Percentiles rank a stretch among this genome's conserved stretches.
Conservation (phyloP, 225 moss, liverwort and hornwort species). For the Bryum argenteum region DNA sequence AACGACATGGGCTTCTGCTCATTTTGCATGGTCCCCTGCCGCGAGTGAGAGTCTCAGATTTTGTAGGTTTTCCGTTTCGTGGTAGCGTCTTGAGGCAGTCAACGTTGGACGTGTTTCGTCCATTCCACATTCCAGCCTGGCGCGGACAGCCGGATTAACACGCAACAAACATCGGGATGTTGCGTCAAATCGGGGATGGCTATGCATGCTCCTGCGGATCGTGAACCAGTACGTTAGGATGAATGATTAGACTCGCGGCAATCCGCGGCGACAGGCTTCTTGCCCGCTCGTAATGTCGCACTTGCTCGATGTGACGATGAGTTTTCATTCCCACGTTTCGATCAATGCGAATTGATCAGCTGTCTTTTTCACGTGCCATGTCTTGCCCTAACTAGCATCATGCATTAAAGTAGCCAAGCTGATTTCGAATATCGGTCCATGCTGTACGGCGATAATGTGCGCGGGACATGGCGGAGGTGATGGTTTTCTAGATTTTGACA, state of each 20-base stretch:
- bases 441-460: conserved; percentile 28
- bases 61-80: conserved; percentile 21
- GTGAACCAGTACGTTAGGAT: neutral
- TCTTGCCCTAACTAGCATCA: conserved; percentile 37
- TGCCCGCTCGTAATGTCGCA: too few species aligned
- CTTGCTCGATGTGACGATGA: neutral
- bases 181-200: conserved; percentile 15
- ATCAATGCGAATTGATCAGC: conserved; percentile 33
- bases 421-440: conserved; percentile 17
- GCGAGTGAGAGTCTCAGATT: conserved; percentile 1
- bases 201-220: neutral
- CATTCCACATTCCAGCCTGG: neutral
- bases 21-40: conserved; percentile 35
- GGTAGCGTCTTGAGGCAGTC: conserved; percentile 11
- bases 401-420: conserved; percentile 27
- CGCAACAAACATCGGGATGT: neutral
- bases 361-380: conserved; percentile 9
- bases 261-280: neutral
- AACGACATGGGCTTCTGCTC: conserved; percentile 31
- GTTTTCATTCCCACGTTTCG: neutral
- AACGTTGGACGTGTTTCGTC: neutral
- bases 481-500: neutral
- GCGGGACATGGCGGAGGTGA: neutral
- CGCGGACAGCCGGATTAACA: conserved; percentile 13
- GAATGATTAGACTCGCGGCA: neutral